Conservation (phyloP, 495 filamentous ascomycete genomes). For the Monascus purpureus region DNA sequence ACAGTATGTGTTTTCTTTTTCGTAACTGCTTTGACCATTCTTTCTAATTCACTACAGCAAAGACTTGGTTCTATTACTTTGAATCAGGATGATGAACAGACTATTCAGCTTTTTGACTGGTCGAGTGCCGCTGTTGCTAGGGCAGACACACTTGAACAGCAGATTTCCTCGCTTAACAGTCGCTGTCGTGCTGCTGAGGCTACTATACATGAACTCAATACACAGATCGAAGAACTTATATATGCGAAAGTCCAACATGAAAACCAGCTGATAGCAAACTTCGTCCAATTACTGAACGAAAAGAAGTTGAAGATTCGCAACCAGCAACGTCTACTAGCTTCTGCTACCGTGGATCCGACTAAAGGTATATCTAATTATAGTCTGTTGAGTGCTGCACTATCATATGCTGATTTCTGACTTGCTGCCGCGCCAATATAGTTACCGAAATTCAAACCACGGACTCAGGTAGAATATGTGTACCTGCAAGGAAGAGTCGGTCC, state of each 20-base stretch:
- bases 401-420: constrained; percentile 1
- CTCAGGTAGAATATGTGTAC: constrained; percentile 3
- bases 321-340: constrained; percentile 54
- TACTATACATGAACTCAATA: constrained; percentile 36
- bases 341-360: constrained; percentile 40
- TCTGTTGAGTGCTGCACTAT: not conserved
- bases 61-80: constrained; percentile 54
- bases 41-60: constrained; percentile 41
- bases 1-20: constrained; percentile 21
- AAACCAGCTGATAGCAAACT: constrained; percentile 54
- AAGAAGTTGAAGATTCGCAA: constrained; percentile 89
- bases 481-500: constrained; percentile 9
- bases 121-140: constrained; percentile 36
- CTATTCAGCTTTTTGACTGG: constrained; percentile 64
- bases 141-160: constrained; percentile 25
- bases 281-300: constrained; percentile 58
- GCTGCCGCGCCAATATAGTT: constrained; percentile 7
- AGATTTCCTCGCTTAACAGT: constrained; percentile 32
- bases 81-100: constrained; percentile 44
- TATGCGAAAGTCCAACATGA: constrained; percentile 54
- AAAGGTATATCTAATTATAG: constrained; percentile 16
- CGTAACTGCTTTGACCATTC: constrained; percentile 1
- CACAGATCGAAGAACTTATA: constrained; percentile 50
- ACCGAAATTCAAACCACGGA: constrained; percentile 12
- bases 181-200: constrained; percentile 29